Percentiles rank a stretch among this genome's conserved stretches.
Conservation (phyloP, 129 eudicot genomes). For the Chrysanthemum seticuspe region DNA sequence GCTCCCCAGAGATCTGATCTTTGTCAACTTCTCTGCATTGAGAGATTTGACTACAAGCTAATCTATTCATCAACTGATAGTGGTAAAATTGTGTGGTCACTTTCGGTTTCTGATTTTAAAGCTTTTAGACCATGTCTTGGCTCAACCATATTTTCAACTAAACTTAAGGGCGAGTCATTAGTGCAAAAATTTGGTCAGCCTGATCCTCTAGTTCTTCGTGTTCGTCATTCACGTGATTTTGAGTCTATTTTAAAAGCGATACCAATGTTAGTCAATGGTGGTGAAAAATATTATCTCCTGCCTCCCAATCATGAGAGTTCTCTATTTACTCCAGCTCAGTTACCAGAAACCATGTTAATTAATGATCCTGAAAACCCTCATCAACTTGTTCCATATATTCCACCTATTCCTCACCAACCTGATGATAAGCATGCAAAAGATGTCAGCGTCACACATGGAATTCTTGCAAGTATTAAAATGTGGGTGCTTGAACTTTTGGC, state of each 20-base stretch:
- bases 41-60: conserved; percentile 73
- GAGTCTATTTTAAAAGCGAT: conserved; percentile 40
- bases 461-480: conserved; percentile 22
- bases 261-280: conserved; percentile 43
- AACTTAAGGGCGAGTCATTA: conserved; percentile 24
- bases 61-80: conserved; percentile 54
- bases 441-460: conserved; percentile 26
- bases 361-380: not conserved
- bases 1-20: conserved; percentile 34
- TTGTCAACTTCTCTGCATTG: conserved; percentile 53
- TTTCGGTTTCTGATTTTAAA: conserved; percentile 64
- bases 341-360: not conserved
- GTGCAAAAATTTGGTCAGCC: conserved; percentile 46
- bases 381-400: conserved; percentile 32
- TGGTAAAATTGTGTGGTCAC: conserved; percentile 66
- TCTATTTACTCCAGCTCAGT: not conserved
- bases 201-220: conserved; percentile 54
- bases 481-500: conserved; percentile 31
- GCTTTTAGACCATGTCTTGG: conserved; percentile 70
- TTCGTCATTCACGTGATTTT: conserved; percentile 53
- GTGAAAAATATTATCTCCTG: conserved; percentile 44
- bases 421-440: conserved; percentile 15
- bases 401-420: conserved; percentile 14
- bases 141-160: conserved; percentile 44
- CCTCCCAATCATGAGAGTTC: conserved; percentile 28